Evolutionary conservation across 768 basidiomycete species (phyloP), one percentile per base, ranked within the genome.

Genomic region (Psilocybe sp.): DNA sequence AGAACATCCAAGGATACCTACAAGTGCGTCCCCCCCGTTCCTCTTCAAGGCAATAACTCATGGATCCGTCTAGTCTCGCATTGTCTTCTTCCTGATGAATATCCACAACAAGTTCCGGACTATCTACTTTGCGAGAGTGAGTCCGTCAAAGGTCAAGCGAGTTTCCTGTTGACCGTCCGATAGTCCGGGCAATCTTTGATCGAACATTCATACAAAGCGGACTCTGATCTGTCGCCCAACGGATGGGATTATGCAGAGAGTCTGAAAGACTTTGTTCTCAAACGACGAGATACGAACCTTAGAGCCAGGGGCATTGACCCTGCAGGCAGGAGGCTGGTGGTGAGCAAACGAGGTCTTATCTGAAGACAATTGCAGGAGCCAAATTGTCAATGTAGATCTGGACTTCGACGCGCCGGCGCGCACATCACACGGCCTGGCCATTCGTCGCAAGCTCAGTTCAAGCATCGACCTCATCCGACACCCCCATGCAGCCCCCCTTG

Each of bases 41-140:
- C 36, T 31, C 5, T 3, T 5, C 1, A 40, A 15, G 18, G 9
- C n/a, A 31, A 41, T 16, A 2, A 12, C 47, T 13, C 35, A 40
- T 36, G 38, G 28, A 31, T 28, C 13, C 46, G 1, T 35, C 13
- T 68, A 98, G 85, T 92, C 92, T 2, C 76, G 96, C 52, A 94
- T 98, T 51, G 91, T 98, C 19, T 99, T 98, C 77, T 98, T 97
- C 77, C 76, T 99, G 40, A 98, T 98, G 97, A 99, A 99, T 66
- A 98, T 99, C 42, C 96, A 99, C 70, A 98, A 94, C 61, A 78
- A 80, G 54, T 89, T 85, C 64, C 79, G 96, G 16, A 93, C 87
- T 41, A 99, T 99, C 55, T 98, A 95, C 68, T 98, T 99, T 69
- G 96, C 96, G 4, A 75, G 96, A 36, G 95, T 97, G 63, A 53